A percentile compares a stretch with the other conserved stretches of the same genome.
Conservation (phyloP, 768 basidiomycete species). For the Scleroderma bovista region DNA sequence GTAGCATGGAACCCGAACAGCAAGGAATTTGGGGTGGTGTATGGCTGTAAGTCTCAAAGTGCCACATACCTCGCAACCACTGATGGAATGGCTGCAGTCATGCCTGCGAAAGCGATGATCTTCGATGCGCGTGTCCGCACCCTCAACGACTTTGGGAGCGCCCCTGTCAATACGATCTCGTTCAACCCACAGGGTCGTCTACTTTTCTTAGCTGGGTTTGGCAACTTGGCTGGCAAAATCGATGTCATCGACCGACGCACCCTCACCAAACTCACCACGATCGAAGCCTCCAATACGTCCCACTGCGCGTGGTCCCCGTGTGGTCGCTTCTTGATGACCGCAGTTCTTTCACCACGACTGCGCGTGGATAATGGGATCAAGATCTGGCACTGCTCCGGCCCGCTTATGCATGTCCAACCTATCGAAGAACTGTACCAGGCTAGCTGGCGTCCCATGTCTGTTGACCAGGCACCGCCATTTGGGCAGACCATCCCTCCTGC, state of each 20-base stretch:
- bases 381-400: slow-evolving; percentile 89
- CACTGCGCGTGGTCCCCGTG: slow-evolving; percentile 95
- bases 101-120: slow-evolving; percentile 91
- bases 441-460: slow-evolving; percentile 71
- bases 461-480: slow-evolving; percentile 65
- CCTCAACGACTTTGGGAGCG: slow-evolving; percentile 85
- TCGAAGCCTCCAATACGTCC: slow-evolving; percentile 91
- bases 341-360: slow-evolving; percentile 90
- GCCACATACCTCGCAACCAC: background rate
- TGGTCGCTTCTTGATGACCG: slow-evolving; percentile 88
- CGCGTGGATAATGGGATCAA: slow-evolving; percentile 98
- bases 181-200: slow-evolving; percentile 95
- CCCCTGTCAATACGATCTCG: slow-evolving; percentile 86
- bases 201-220: slow-evolving; percentile 88
- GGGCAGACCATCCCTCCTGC: slow-evolving; percentile 59
- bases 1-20: slow-evolving; percentile 95
- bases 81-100: slow-evolving; percentile 44
- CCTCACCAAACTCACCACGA: slow-evolving; percentile 68
- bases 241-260: slow-evolving; percentile 88
- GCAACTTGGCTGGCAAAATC: slow-evolving; percentile 92
- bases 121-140: slow-evolving; percentile 88
- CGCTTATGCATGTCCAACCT: slow-evolving; percentile 76
- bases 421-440: slow-evolving; percentile 89
- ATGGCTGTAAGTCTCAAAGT: slow-evolving; percentile 73
- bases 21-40: slow-evolving; percentile 94